Conservation (phyloP, 164 flowering plant species). For the Piper longum region DNA sequence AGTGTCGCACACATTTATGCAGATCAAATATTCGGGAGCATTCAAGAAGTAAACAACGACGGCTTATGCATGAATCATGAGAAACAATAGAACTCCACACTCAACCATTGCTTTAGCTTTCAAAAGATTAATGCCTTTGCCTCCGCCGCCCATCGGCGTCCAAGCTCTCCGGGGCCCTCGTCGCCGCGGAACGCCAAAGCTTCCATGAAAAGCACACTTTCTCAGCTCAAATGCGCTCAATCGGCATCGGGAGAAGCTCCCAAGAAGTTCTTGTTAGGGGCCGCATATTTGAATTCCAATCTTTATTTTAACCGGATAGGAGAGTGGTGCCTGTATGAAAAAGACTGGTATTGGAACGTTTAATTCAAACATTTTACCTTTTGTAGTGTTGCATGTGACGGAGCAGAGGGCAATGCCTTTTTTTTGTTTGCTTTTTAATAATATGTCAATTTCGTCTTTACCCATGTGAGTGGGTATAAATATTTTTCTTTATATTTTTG, state of each 20-base stretch:
- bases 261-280: neutral
- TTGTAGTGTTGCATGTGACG: too few relatives aligned
- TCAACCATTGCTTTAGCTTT: neutral
- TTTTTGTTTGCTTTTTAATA: too few relatives aligned
- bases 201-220: neutral
- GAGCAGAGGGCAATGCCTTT: too few relatives aligned
- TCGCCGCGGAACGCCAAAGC: neutral
- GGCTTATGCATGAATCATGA: neutral
- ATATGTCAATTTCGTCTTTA: too few relatives aligned
- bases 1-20: neutral
- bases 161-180: neutral
- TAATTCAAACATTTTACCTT: too few relatives aligned
- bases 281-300: too few relatives aligned
- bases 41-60: neutral
- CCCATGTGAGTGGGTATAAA: too few relatives aligned
- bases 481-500: too few relatives aligned
- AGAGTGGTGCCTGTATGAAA: too few relatives aligned
- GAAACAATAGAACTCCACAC: neutral
- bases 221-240: neutral
- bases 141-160: neutral
- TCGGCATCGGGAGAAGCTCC: conserved; percentile 6
- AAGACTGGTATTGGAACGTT: too few relatives aligned
- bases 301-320: too few relatives aligned
- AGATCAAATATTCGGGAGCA: neutral
- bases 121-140: neutral